phyloP scores from a whole-genome alignment of 345 rosid genomes.

The Aquilaria malaccensis region DNA sequence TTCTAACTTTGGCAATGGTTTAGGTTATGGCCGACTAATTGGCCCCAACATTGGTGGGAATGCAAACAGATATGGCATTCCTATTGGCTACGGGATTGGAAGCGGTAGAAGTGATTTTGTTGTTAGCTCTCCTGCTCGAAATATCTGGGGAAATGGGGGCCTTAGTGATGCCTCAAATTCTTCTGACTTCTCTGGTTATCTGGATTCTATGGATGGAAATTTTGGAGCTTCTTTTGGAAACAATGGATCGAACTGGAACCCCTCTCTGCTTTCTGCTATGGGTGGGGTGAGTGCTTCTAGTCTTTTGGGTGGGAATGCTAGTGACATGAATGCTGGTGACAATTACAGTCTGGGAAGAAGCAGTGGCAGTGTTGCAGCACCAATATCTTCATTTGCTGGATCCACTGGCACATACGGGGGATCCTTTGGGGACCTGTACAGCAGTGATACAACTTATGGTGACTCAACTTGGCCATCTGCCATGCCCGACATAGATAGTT shows the following conservation, averaged over 20 bases:
- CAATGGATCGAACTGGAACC: conserved; percentile 67
- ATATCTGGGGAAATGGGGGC: conserved; percentile 80
- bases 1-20: conserved; percentile 47
- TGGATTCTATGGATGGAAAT: conserved; percentile 48
- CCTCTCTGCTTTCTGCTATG: conserved; percentile 37
- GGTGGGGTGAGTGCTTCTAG: conserved; percentile 31
- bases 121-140: conserved; percentile 48
- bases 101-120: conserved; percentile 50
- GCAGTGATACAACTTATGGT: conserved; percentile 55
- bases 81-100: conserved; percentile 50
- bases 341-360: conserved; percentile 34
- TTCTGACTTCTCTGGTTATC: conserved; percentile 35
- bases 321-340: conserved; percentile 34
- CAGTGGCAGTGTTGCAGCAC: conserved; percentile 34
- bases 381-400: conserved; percentile 51
- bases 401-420: conserved; percentile 50
- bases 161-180: conserved; percentile 32
- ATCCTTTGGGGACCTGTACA: conserved; percentile 56
- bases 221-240: conserved; percentile 60
- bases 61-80: conserved; percentile 61
- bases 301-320: conserved; percentile 23
- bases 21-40: conserved; percentile 57
- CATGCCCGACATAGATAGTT: conserved; percentile 52
- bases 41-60: conserved; percentile 50
- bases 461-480: conserved; percentile 75